Evolutionary conservation across 2,329 filamentous ascomycete genomes (phyloP).

Genomic region (Venturiaceae sp.): DNA sequence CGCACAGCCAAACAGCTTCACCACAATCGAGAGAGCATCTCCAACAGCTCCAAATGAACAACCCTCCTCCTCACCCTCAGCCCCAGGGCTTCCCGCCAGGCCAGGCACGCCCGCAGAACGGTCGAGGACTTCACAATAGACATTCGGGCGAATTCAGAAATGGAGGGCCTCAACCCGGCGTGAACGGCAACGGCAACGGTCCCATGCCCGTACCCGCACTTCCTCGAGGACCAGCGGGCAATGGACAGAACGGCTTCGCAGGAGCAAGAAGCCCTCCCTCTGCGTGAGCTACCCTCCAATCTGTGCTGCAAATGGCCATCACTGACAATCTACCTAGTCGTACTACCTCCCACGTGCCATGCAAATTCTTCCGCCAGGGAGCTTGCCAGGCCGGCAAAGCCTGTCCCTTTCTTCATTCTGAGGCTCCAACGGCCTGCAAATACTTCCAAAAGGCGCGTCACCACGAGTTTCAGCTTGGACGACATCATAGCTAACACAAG

Average conservation of each 20-base stretch:
- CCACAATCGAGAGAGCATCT: neutral
- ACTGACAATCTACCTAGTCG: conserved; percentile 9
- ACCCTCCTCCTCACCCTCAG: conserved; percentile 13
- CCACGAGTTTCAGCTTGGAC: neutral
- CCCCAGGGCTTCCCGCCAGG: conserved; percentile 10
- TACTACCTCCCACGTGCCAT: conserved; percentile 76
- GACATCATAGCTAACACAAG: neutral
- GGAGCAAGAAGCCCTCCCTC: conserved; percentile 8
- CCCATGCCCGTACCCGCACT: conserved; percentile 26
- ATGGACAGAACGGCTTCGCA: neutral
- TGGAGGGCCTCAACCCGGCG: conserved; percentile 17
- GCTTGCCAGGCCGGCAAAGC: conserved; percentile 92
- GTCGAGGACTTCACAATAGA: conserved; percentile 14
- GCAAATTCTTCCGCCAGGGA: conserved; percentile 98
- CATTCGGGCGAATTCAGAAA: conserved; percentile 22
- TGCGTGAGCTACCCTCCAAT: neutral
- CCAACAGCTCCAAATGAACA: conserved; percentile 5
- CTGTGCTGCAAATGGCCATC: neutral
- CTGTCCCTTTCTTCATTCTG: conserved; percentile 93
- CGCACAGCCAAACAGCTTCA: neutral
- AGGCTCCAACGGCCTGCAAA: conserved; percentile 81
- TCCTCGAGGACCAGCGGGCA: conserved; percentile 14
- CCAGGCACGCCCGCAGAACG: conserved; percentile 8
- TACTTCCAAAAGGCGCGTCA: conserved; percentile 85
- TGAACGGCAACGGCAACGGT: conserved; percentile 21